A percentile compares a stretch with the other conserved stretches of the same genome.
These are phyloP conservation scores for Trichoderma breve DNA, from an alignment of 2,329 filamentous ascomycete species.

Conservation along the genomic window DNA sequence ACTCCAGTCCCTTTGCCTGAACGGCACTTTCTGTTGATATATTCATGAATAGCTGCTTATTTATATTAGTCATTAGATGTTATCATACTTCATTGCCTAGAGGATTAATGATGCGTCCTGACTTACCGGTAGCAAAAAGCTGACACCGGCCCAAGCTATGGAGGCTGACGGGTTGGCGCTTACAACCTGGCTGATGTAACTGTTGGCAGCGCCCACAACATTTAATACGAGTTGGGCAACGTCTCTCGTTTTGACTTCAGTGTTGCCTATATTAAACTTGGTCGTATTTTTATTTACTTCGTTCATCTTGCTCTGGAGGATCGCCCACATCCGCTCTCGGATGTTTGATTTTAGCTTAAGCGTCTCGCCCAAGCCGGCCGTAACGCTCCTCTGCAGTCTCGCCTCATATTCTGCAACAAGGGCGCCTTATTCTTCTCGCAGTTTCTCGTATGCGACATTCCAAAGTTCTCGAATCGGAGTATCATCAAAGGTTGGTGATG, in stretches of 20 bases:
- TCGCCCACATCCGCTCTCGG: neutral
- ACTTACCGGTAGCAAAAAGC: neutral
- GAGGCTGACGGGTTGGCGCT: neutral
- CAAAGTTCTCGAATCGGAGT: neutral
- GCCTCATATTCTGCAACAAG: neutral
- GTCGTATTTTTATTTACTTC: neutral
- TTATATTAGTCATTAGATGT: neutral
- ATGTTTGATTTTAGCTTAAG: neutral
- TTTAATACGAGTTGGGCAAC: neutral
- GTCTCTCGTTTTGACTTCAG: neutral
- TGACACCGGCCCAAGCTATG: neutral
- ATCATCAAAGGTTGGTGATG: neutral
- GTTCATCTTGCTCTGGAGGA: neutral
- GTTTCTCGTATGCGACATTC: neutral
- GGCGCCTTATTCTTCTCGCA: neutral
- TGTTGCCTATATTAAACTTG: neutral
- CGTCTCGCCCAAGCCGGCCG: neutral
- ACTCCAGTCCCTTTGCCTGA: neutral
- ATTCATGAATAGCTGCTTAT: neutral
- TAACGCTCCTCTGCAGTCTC: neutral
- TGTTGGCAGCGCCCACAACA: neutral
- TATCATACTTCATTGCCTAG: neutral
- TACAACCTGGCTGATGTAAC: neutral
- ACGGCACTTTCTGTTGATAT: neutral
- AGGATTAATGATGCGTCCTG: accelerated